Percentiles rank a stretch among this genome's conserved stretches.
Evolutionary conservation across 768 basidiomycete species (phyloP).

Genomic region (Boletus eberwhitei): DNA sequence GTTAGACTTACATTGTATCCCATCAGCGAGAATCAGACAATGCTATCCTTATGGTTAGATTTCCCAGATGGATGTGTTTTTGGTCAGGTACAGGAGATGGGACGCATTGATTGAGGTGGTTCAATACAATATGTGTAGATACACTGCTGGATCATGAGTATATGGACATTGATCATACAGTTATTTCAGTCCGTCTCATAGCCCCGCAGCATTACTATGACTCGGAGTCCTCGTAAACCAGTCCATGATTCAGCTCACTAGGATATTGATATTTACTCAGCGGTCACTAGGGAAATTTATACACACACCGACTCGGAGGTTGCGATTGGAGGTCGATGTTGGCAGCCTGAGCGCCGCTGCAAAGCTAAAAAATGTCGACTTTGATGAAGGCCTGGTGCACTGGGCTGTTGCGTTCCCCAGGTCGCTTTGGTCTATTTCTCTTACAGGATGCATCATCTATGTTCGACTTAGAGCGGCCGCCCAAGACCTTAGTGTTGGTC

Average conservation of each 20-base stretch:
- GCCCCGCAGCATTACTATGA: not conserved
- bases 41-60: not conserved
- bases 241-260: not conserved
- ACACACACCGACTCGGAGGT: not conserved
- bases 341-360: too few species aligned
- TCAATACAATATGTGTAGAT: not conserved
- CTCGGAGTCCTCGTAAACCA: too few species aligned
- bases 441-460: too few species aligned
- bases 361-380: too few species aligned
- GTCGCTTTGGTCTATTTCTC: too few species aligned
- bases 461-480: too few species aligned
- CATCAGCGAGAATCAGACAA: not conserved
- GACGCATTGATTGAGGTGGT: not conserved
- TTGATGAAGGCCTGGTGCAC: too few species aligned
- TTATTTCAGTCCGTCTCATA: not conserved
- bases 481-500: too few species aligned
- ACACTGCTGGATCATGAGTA: not conserved
- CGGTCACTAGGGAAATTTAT: not conserved
- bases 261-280: too few species aligned
- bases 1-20: not conserved
- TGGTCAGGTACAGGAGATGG: not conserved
- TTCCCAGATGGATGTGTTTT: constrained; percentile 3
- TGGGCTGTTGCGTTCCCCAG: too few species aligned
- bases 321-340: not conserved
- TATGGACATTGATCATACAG: not conserved